Evolutionary conservation across 768 basidiomycete species (phyloP).

Genomic region (Pholiota conissans): DNA sequence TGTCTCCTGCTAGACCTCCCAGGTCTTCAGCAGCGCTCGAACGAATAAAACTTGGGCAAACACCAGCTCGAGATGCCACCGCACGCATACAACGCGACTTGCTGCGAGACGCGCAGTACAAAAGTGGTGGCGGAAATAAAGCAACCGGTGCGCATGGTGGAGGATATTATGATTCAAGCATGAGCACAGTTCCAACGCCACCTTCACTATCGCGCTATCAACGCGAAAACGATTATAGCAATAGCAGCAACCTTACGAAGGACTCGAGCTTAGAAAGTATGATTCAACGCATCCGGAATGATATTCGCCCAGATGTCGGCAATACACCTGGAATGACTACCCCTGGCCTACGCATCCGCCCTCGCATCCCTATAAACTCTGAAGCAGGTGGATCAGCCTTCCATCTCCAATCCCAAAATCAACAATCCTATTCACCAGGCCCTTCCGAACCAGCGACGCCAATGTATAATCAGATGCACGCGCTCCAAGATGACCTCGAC

Average conservation of each 20-base stretch:
- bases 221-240: constrained; percentile 41
- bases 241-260: constrained; percentile 44
- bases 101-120: constrained; percentile 51
- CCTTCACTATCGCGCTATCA: constrained; percentile 71
- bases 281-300: constrained; percentile 50
- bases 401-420: background rate
- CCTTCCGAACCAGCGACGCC: constrained; percentile 15
- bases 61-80: constrained; percentile 74
- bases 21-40: constrained; percentile 49
- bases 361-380: background rate
- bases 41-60: constrained; percentile 49
- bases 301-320: constrained; percentile 19
- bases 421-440: constrained; percentile 2
- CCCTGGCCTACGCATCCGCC: constrained; percentile 25
- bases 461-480: constrained; percentile 12
- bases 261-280: constrained; percentile 69
- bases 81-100: constrained; percentile 66
- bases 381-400: background rate
- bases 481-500: constrained; percentile 28
- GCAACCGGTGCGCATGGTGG: constrained; percentile 26
- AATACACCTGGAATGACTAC: constrained; percentile 25
- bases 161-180: constrained; percentile 53
- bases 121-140: constrained; percentile 28
- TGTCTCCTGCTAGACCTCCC: constrained; percentile 55
- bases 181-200: constrained; percentile 69